Evolutionary conservation across 2,329 filamentous ascomycete genomes (phyloP).

Genomic region (Xylaria sp.): DNA sequence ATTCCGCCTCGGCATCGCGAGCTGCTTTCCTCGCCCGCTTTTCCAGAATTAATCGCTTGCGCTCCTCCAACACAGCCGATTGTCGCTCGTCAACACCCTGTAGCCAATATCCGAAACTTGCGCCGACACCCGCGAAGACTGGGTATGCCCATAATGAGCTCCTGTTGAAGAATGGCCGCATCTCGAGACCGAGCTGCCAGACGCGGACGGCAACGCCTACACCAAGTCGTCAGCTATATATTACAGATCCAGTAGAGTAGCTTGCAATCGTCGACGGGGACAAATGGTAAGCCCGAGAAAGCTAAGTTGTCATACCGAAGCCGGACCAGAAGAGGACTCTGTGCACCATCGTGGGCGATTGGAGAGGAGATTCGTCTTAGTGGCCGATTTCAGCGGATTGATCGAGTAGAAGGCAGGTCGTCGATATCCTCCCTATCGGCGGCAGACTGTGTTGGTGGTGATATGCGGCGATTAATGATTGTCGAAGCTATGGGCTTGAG

Average conservation of each 20-base stretch:
- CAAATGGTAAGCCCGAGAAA: slow-evolving; percentile 9
- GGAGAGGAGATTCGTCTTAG: slow-evolving; percentile 40
- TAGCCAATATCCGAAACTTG: slow-evolving; percentile 96
- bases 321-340: slow-evolving; percentile 84
- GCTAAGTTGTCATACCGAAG: slow-evolving; percentile 77
- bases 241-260: background rate
- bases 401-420: slow-evolving; percentile 27
- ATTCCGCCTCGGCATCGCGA: slow-evolving; percentile 61
- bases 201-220: slow-evolving; percentile 88
- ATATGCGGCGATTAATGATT: slow-evolving; percentile 23
- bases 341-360: slow-evolving; percentile 62
- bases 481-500: slow-evolving; percentile 9
- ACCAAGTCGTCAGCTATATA: slow-evolving; percentile 38
- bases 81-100: slow-evolving; percentile 89
- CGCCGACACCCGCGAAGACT: slow-evolving; percentile 84
- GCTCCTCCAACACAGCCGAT: slow-evolving; percentile 77
- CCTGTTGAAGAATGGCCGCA: slow-evolving; percentile 91
- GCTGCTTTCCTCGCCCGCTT: slow-evolving; percentile 85
- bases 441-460: slow-evolving; percentile 27
- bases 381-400: slow-evolving; percentile 34
- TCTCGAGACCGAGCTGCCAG: slow-evolving; percentile 98
- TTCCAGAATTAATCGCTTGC: slow-evolving; percentile 83
- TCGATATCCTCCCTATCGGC: slow-evolving; percentile 21
- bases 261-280: slow-evolving; percentile 1
- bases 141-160: slow-evolving; percentile 92